phyloP scores from a whole-genome alignment of 148 eudicot species.

The Limonium bicolor region DNA sequence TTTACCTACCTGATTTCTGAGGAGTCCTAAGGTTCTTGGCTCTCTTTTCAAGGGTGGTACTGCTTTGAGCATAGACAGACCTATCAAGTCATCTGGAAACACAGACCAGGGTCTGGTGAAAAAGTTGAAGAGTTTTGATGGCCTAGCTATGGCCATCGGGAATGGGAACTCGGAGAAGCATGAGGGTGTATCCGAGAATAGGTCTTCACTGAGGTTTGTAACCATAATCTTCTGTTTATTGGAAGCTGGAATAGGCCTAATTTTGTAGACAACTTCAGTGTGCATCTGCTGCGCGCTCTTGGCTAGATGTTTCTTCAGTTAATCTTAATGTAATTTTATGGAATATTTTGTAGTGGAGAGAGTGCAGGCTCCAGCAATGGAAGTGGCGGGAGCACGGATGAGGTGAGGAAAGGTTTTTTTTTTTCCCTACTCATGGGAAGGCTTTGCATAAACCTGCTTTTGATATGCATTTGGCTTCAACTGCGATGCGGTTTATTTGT shows the following conservation, averaged over 20 bases:
- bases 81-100: slow-evolving; percentile 58
- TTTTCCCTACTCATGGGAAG: neutral
- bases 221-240: neutral
- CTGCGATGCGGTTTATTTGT: neutral
- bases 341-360: slow-evolving; percentile 32
- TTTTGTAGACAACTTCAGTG: neutral
- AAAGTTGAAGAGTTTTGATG: slow-evolving; percentile 65
- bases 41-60: slow-evolving; percentile 40
- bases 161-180: slow-evolving; percentile 36
- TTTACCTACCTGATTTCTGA: too few species aligned
- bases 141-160: slow-evolving; percentile 82
- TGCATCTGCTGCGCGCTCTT: neutral
- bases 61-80: slow-evolving; percentile 48
- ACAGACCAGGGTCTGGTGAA: slow-evolving; percentile 47
- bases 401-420: slow-evolving; percentile 22
- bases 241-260: neutral
- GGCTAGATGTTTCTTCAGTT: neutral
- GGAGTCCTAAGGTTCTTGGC: too few species aligned
- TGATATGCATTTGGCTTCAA: neutral
- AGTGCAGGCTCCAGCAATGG: slow-evolving; percentile 77
- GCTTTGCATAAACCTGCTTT: neutral
- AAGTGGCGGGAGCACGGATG: slow-evolving; percentile 58
- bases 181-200: slow-evolving; percentile 36
- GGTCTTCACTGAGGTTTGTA: slow-evolving; percentile 46
- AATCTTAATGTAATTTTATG: neutral